Evolutionary conservation across 2,329 filamentous ascomycete species (phyloP).

Genomic region (Chaetomium sp.): DNA sequence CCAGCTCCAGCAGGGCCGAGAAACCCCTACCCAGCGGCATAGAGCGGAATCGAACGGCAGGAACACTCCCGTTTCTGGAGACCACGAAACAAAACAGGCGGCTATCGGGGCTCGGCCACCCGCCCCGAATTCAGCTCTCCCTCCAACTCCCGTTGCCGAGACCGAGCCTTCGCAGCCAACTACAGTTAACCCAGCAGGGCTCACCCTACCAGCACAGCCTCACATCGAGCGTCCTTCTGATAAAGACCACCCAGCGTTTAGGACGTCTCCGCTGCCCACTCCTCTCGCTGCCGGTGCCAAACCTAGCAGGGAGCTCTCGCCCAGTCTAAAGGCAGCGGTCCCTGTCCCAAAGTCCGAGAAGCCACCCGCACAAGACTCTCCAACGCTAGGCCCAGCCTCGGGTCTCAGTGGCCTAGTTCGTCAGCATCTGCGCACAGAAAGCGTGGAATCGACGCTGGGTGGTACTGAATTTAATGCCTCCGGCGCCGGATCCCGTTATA

Average conservation of each 20-base stretch:
- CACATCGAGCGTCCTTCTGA: conserved; percentile 54
- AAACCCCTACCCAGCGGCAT: conserved; percentile 55
- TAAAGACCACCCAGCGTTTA: conserved; percentile 57
- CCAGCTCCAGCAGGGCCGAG: conserved; percentile 75
- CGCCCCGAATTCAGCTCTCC: conserved; percentile 40
- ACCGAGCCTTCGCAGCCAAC: conserved; percentile 42
- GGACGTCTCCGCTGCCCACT: conserved; percentile 49
- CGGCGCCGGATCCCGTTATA: conserved; percentile 46
- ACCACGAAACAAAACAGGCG: conserved; percentile 39
- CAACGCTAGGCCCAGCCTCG: conserved; percentile 67
- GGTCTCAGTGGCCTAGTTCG: conserved; percentile 81
- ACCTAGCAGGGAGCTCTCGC: conserved; percentile 32
- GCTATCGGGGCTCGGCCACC: conserved; percentile 38
- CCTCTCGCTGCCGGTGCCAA: conserved; percentile 44
- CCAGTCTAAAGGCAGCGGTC: conserved; percentile 33
- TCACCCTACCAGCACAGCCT: conserved; percentile 40
- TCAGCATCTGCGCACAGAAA: conserved; percentile 80
- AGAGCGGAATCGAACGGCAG: conserved; percentile 51
- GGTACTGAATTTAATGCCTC: conserved; percentile 49
- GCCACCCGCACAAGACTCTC: conserved; percentile 63
- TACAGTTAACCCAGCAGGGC: conserved; percentile 27
- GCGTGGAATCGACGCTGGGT: conserved; percentile 79
- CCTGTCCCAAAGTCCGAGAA: conserved; percentile 32
- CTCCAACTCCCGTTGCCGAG: conserved; percentile 50
- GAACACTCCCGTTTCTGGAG: conserved; percentile 47